phyloP scores from a whole-genome alignment of 83 land plant genomes.

The Thuja plicata region DNA sequence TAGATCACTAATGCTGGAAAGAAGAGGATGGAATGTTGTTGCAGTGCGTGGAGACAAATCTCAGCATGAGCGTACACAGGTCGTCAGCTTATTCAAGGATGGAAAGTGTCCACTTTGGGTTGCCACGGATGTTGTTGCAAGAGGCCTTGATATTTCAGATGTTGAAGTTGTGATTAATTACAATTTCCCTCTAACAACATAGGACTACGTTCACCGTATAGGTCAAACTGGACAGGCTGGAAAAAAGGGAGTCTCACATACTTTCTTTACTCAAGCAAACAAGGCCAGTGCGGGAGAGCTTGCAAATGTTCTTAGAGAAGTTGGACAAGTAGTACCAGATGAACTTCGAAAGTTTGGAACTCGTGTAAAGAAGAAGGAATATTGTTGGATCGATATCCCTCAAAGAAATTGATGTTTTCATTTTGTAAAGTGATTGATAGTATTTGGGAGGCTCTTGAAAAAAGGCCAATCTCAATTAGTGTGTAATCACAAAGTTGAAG shows the following conservation, averaged over 20 bases:
- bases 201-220: slow-evolving; percentile 97
- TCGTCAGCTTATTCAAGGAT: slow-evolving; percentile 76
- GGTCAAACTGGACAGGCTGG: slow-evolving; percentile 98
- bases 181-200: slow-evolving; percentile 94
- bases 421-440: no score
- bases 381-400: no score
- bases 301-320: slow-evolving; percentile 92
- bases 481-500: no score
- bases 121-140: slow-evolving; percentile 96
- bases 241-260: slow-evolving; percentile 96
- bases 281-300: slow-evolving; percentile 97
- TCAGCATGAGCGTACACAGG: slow-evolving; percentile 78
- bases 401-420: no score
- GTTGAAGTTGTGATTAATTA: slow-evolving; percentile 98
- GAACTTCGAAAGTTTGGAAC: slow-evolving; percentile 90
- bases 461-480: no score
- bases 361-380: slow-evolving; percentile 98
- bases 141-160: slow-evolving; percentile 98
- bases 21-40: slow-evolving; percentile 92
- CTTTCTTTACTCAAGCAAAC: slow-evolving; percentile 89
- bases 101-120: slow-evolving; percentile 88
- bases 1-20: no score
- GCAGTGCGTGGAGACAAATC: slow-evolving; percentile 92
- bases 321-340: slow-evolving; percentile 80
- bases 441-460: no score